Base-by-base conservation (phyloP, 257 asterid genomes). In the Petunia axillaris region DNA sequence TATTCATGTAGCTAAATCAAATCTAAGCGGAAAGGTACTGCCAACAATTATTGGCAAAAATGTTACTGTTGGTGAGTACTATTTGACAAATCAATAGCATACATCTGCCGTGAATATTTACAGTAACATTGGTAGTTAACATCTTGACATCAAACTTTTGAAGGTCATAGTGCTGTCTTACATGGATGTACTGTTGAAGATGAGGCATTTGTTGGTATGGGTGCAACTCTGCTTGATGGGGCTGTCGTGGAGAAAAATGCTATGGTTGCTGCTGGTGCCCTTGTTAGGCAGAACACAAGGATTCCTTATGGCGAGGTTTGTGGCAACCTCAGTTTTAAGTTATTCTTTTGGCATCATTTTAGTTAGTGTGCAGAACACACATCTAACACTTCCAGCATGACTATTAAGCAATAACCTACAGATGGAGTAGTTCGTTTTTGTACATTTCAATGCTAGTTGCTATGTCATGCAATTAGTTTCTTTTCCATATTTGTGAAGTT, bases 221-320 rank as follows among this genome's bases (percentile, higher is more conserved):
- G 98, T 57, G 97, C 99, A 43, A 96, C 95, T 25, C 83, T 96
- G 89, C 99, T 96, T 86, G 99, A 94, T 76, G 99, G 99, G 35
- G 99, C 90, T 46, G 91, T 92, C 64, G 87, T 96, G 70, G 98
- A 96, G 86, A 96, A 96, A 84, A 89, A 96, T 79, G 96, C 97
- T 35, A 93, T 96, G 99, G 97, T 96, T 83, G 99, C 99, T 81
- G 98, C 99, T 64, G 99, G 99, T 81, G 97, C 99, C 54, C 99
- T 96, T 85, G 99, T 96, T 68, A 91, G 97, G 73, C 98, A 92
- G 89, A 89, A 94, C 76, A 93, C 97, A 13, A 91, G 95, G 84
- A 89, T 96, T 75, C 97, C 98, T 64, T 78, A 87, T 59, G 94
- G 98, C 76, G 98, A 96, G 99, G 99, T 95, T 79, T 77, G 94